Conservation (phyloP, 2,329 filamentous ascomycete species). For the Chaetomiaceae sp. region DNA sequence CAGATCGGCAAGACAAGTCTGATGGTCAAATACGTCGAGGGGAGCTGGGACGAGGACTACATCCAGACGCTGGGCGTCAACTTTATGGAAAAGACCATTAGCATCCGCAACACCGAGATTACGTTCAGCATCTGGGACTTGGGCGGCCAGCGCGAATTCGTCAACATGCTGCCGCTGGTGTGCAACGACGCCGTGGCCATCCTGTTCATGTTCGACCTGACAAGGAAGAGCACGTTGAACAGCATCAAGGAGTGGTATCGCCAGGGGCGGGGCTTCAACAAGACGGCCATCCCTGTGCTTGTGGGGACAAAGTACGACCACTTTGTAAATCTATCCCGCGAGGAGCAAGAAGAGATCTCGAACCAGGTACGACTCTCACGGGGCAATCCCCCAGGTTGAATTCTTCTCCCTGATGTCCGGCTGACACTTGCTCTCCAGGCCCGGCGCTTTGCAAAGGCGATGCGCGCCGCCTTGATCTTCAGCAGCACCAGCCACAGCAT, state of each 20-base stretch:
- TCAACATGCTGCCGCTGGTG: slow-evolving; percentile 99
- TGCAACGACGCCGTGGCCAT: slow-evolving; percentile 99
- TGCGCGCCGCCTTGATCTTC: slow-evolving; percentile 96
- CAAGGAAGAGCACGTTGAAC: slow-evolving; percentile 95
- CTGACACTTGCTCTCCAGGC: no score
- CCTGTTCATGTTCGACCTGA: slow-evolving; percentile 99
- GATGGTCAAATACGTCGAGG: slow-evolving; percentile 99
- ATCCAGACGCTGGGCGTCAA: slow-evolving; percentile 98
- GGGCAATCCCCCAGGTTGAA: background rate
- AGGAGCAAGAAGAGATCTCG: slow-evolving; percentile 98
- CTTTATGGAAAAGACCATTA: slow-evolving; percentile 99
- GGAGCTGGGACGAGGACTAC: slow-evolving; percentile 99
- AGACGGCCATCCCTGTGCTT: slow-evolving; percentile 97
- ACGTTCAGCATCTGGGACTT: slow-evolving; percentile 99
- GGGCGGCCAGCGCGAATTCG: slow-evolving; percentile 95
- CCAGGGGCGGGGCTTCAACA: slow-evolving; percentile 97
- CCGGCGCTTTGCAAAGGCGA: slow-evolving; percentile 92
- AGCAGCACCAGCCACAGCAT: slow-evolving; percentile 99
- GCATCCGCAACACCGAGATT: slow-evolving; percentile 98
- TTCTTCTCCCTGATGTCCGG: no score
- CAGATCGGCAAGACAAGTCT: slow-evolving; percentile 98
- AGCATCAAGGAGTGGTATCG: slow-evolving; percentile 99
- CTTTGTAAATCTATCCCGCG: slow-evolving; percentile 95
- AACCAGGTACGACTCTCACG: slow-evolving; percentile 62
- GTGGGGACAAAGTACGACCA: slow-evolving; percentile 99